These are phyloP conservation scores for Elongisporangium anandrum DNA, from an alignment of 352 stramenopile species.

Conservation along the genomic window DNA sequence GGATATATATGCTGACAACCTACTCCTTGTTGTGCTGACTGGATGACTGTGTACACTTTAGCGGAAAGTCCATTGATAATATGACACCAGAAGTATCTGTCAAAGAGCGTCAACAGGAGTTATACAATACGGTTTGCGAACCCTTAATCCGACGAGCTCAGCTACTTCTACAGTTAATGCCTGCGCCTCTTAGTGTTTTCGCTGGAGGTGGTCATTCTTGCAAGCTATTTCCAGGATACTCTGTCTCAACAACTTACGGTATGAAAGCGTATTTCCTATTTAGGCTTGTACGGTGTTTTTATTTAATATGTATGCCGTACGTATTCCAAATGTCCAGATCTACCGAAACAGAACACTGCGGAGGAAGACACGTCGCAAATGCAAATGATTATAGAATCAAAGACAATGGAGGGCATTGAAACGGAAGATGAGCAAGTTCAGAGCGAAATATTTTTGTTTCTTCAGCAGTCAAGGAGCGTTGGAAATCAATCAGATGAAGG, in stretches of 20 bases:
- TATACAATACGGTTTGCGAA: slow-evolving; percentile 81
- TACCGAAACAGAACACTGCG: slow-evolving; percentile 11
- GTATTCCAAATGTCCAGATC: slow-evolving; percentile 19
- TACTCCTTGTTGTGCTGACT: neutral
- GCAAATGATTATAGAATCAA: slow-evolving; percentile 65
- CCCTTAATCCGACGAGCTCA: slow-evolving; percentile 65
- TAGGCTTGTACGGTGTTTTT: neutral
- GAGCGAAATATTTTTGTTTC: slow-evolving; percentile 75
- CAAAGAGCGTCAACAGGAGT: slow-evolving; percentile 17
- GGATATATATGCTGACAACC: neutral
- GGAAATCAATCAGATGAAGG: slow-evolving; percentile 3
- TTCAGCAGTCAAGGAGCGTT: slow-evolving; percentile 46
- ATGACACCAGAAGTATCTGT: neutral
- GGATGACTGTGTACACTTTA: neutral
- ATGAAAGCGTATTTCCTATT: slow-evolving; percentile 1
- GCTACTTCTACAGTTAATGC: slow-evolving; percentile 56
- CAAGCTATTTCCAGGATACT: slow-evolving; percentile 75
- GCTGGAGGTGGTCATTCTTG: neutral
- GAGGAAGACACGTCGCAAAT: slow-evolving; percentile 29
- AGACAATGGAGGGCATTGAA: slow-evolving; percentile 71
- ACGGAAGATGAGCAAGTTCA: slow-evolving; percentile 84
- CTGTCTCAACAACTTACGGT: slow-evolving; percentile 50
- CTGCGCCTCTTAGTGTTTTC: slow-evolving; percentile 26
- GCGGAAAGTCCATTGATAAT: neutral
- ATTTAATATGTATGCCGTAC: neutral